Conservation (phyloP, 345 rosid genomes). For the Citrus medica region DNA sequence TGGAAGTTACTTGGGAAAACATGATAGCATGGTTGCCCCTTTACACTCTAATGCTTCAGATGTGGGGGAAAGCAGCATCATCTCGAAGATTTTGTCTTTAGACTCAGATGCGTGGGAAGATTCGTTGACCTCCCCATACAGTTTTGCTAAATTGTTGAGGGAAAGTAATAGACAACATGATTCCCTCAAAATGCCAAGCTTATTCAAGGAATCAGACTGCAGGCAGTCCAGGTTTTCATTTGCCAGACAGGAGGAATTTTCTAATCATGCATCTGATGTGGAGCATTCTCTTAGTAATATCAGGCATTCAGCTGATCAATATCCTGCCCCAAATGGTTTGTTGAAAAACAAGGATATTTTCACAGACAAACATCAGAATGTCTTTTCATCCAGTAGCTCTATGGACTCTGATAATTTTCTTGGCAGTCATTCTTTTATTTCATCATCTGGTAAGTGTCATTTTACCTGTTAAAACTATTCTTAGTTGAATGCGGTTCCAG, state of each 20-base stretch:
- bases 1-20: constrained; percentile 17
- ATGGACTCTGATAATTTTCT: constrained; percentile 28
- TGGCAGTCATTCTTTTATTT: constrained; percentile 13
- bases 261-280: constrained; percentile 26
- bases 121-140: constrained; percentile 53
- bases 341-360: constrained; percentile 26
- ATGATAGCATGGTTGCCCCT: constrained; percentile 4
- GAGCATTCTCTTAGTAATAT: constrained; percentile 24
- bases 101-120: constrained; percentile 82
- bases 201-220: constrained; percentile 39
- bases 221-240: constrained; percentile 64
- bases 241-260: constrained; percentile 57
- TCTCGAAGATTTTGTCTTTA: constrained; percentile 69
- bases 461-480: background rate
- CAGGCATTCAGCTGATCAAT: constrained; percentile 22
- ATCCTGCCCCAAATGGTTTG: constrained; percentile 19
- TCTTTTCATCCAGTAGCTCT: constrained; percentile 26
- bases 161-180: constrained; percentile 35
- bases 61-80: constrained; percentile 56
- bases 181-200: constrained; percentile 29
- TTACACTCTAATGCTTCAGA: constrained; percentile 19
- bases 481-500: background rate
- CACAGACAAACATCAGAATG: constrained; percentile 25
- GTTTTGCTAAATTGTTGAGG: constrained; percentile 43
- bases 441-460: constrained; percentile 39